These are phyloP conservation scores for Vicia faba DNA, from an alignment of 306 rosid species.

Conservation along the genomic window DNA sequence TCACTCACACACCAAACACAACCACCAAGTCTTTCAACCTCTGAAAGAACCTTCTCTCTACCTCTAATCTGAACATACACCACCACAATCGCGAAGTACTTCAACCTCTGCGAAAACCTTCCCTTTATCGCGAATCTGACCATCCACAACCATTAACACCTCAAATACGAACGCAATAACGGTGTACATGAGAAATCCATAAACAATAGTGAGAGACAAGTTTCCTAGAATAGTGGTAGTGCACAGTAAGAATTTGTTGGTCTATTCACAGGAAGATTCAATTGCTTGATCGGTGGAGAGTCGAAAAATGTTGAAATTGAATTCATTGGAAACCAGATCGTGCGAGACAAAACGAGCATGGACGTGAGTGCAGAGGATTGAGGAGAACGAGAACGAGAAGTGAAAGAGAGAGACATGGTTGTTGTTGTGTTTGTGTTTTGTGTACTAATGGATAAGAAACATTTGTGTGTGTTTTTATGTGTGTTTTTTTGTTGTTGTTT, in stretches of 20 bases:
- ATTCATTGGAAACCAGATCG: conserved; percentile 67
- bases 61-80: no score
- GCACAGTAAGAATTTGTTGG: conserved; percentile 86
- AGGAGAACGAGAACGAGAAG: neutral
- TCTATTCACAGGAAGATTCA: conserved; percentile 73
- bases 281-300: neutral
- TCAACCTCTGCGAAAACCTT: no score
- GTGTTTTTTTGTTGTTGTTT: no score
- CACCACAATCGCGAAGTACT: no score
- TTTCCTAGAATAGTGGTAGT: conserved; percentile 54
- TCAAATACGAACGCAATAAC: conserved; percentile 76
- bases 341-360: conserved; percentile 38
- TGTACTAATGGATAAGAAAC: neutral
- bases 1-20: no score
- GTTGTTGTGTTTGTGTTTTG: no score
- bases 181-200: conserved; percentile 69
- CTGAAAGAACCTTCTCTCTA: no score
- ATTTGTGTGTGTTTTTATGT: neutral
- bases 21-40: no score
- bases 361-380: conserved; percentile 49
- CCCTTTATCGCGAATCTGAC: no score
- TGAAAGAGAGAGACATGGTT: conserved; percentile 13
- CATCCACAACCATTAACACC: no score
- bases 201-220: conserved; percentile 60
- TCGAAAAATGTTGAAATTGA: no score